Evolutionary conservation across 305 asterid species (phyloP), one percentile per base, ranked within the genome.

Genomic region (Fraxinus greggii): DNA sequence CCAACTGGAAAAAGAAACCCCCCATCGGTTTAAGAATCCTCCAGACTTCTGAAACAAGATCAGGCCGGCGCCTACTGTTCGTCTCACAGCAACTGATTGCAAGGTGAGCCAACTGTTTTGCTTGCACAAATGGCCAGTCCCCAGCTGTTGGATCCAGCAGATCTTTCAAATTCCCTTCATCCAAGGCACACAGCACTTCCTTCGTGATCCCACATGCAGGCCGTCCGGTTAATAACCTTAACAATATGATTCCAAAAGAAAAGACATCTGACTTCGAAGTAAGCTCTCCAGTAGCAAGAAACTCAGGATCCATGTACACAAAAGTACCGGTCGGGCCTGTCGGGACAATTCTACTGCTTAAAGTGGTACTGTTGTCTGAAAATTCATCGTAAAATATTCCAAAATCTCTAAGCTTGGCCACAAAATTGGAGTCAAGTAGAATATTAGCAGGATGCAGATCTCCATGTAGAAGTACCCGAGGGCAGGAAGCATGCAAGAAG

Each of bases 41-140:
- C 98, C 97, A 93, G 13, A 92, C 91, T 86, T 91, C 97, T 4
- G 93, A 90, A 51, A 84, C 88, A 86, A 96, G 98, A 80, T 94
- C 97, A n/a, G 99, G 98, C 3, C 99, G 91, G 42, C 56, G 19
- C 80, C 85, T 85, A 0, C 92, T 86, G 79, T 83, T 83, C 85
- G 82, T 84, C 24, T 92, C 92, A 36, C 93, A 84, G 78, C 99
- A 94, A 80, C 87, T 88, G 74, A 96, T 75, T 21, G 94, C 98
- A 48, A 96, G 81, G 85, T 93, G 93, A 85, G 98, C 97, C 83
- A 96, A 86, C 85, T 96, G 98, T 78, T 90, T 89, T 15, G 99
- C 98, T 83, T 92, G 98, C 78, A 96, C 94, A 19, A 92, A 96
- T 32, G 98, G 99, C 98, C 98, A 96, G 76, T 93, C 98, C 45